phyloP scores from a whole-genome alignment of 2,329 filamentous ascomycete genomes.

The Xylaria sp. region DNA sequence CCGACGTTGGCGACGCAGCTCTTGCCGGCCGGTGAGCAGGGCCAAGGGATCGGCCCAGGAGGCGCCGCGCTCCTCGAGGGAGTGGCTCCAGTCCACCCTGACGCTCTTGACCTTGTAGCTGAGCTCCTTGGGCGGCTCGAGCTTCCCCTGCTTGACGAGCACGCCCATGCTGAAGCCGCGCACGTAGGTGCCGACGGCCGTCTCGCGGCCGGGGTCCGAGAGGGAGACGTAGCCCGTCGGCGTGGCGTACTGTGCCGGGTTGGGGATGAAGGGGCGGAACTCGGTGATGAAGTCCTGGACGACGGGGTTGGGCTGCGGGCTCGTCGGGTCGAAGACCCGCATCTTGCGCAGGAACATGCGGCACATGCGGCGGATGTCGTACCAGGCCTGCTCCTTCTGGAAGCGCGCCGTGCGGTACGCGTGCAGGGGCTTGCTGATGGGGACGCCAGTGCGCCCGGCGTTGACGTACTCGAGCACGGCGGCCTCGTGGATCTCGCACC shows the following conservation, averaged over 20 bases:
- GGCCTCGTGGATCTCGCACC: constrained; percentile 30
- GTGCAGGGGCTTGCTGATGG: constrained; percentile 11
- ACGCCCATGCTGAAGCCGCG: constrained; percentile 6
- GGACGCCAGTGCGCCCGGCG: constrained; percentile 29
- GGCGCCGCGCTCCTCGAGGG: too few relatives aligned
- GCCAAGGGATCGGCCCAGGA: too few relatives aligned
- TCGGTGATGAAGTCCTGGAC: constrained; percentile 50
- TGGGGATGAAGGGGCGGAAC: constrained; percentile 50
- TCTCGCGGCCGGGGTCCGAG: constrained; percentile 27
- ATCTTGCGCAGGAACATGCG: constrained; percentile 26
- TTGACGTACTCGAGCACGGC: constrained; percentile 31
- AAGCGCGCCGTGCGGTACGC: constrained; percentile 33
- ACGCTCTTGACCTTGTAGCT: too few relatives aligned
- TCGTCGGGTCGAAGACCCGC: constrained; percentile 6
- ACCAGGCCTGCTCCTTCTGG: constrained; percentile 38
- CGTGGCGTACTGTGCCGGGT: constrained; percentile 40
- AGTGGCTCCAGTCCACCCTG: too few relatives aligned
- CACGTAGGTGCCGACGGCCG: constrained; percentile 19
- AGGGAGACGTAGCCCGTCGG: constrained; percentile 45
- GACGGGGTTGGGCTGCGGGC: constrained; percentile 22
- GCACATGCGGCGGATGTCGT: constrained; percentile 35
- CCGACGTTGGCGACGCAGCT: too few relatives aligned
- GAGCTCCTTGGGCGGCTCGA: too few relatives aligned
- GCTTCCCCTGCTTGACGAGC: constrained; percentile 5
- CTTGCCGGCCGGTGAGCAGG: too few relatives aligned